Evolutionary conservation across 257 asterid species (phyloP), one percentile per base, ranked within the genome.

Genomic region (Solanum lycopersicoides): DNA sequence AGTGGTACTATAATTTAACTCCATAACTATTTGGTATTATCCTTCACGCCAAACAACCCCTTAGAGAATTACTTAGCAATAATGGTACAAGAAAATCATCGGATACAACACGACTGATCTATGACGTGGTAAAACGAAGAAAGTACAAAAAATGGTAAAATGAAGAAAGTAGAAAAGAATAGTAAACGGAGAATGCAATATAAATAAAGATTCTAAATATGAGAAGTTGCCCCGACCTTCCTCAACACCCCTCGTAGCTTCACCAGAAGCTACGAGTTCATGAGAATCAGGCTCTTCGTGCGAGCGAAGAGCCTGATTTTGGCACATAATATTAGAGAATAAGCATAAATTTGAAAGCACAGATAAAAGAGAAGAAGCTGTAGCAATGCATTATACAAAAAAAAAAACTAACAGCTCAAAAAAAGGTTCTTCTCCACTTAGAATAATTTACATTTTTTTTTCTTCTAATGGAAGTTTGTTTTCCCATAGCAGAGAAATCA

Each of bases 401-500:
- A n/a, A n/a, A 47, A 35, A 80, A 74, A 28, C 69, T 80, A 68
- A 80, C 68, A 30, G 85, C 28, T 28, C 30, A 80, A 47, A 80
- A 35, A 37, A 32, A 20, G 44, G 85, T 47, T 82, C 69, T 28
- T 50, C 69, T 20, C 85, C 85, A 3, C 69, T 82, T 32, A 21
- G 85, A 8, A 53, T 32, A 82, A 50, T 82, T 82, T 82, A 82
- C 85, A 82, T 5, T 11, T 32, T 16, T 14, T 79, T 75, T 39
- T 53, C 85, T 50, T 82, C 85, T 50, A 50, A 32, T 82, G 71
- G 45, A 50, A 82, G 20, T 82, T 39, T 84, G 87, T 88, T 87
- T 90, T 89, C 86, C 91, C 86, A 75, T 42, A 86, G 85, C 69
- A 88, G 82, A 88, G 53, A 21, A 86, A 87, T 59, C 68, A 83